Conservation (phyloP, 2,329 filamentous ascomycete genomes). For the Davidsoniella eucalypti region DNA sequence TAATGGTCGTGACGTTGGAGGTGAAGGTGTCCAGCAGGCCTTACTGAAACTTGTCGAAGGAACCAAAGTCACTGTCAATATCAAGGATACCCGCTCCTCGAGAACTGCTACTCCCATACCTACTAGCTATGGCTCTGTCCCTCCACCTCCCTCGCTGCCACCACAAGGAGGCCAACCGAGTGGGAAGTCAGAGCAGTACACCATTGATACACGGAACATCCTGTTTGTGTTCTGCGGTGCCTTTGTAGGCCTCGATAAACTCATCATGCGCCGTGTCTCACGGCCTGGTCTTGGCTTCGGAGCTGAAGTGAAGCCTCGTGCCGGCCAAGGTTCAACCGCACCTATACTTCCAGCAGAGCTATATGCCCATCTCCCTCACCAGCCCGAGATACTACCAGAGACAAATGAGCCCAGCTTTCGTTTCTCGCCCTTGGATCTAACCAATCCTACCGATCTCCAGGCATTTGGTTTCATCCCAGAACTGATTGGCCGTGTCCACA, state of each 20-base stretch:
- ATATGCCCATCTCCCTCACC: constrained; percentile 40
- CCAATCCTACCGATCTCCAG: constrained; percentile 61
- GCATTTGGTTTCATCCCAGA: constrained; percentile 85
- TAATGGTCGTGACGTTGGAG: constrained; percentile 85
- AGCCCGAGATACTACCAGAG: constrained; percentile 21
- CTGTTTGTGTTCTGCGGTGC: constrained; percentile 94
- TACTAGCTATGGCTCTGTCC: constrained; percentile 32
- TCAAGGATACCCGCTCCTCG: constrained; percentile 57
- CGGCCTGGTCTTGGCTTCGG: constrained; percentile 82
- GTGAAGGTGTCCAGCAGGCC: constrained; percentile 92
- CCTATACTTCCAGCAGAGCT: constrained; percentile 49
- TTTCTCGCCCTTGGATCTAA: constrained; percentile 50
- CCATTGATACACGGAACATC: constrained; percentile 87
- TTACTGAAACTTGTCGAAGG: constrained; percentile 92
- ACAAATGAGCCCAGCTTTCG: constrained; percentile 17
- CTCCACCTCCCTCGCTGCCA: constrained; percentile 24
- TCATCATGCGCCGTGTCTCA: constrained; percentile 71
- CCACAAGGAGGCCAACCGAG: constrained; percentile 28
- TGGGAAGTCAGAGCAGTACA: constrained; percentile 44
- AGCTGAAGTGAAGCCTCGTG: constrained; percentile 52
- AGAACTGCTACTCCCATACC: constrained; percentile 35
- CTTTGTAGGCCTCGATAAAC: constrained; percentile 82
- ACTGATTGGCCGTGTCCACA: constrained; percentile 86
- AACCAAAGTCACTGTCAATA: constrained; percentile 79
- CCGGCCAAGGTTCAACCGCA: constrained; percentile 26